Percentiles rank a stretch among this genome's conserved stretches.
Conservation (phyloP, 257 asterid genomes). For the Cinchona pubescens region DNA sequence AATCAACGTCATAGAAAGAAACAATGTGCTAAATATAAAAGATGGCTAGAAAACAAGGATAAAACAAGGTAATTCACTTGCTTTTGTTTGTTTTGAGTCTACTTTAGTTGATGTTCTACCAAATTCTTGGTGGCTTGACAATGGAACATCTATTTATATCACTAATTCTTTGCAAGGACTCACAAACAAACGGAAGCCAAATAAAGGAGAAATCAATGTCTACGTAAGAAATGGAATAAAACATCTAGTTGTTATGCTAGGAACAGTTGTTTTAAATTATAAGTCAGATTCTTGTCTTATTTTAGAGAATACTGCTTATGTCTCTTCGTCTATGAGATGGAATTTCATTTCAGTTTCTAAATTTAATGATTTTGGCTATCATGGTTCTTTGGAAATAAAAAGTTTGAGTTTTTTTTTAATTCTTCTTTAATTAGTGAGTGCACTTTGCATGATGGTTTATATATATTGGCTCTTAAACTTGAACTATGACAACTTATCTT, state of each 20-base stretch:
- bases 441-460: not conserved
- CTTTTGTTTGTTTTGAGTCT: not conserved
- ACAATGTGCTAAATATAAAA: not conserved
- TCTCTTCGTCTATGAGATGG: not conserved
- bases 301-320: not conserved
- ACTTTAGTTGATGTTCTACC: not conserved
- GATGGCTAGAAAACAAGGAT: not conserved
- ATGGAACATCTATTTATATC: not conserved
- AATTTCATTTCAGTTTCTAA: constrained; percentile 4
- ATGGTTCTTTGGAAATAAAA: not conserved
- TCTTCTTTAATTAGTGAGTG: not conserved
- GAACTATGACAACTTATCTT: not conserved
- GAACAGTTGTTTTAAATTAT: not conserved
- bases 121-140: not conserved
- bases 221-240: not conserved
- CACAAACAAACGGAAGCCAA: not conserved
- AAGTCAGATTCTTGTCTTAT: not conserved
- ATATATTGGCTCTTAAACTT: not conserved
- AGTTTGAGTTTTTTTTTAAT: not conserved
- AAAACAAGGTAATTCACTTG: not conserved
- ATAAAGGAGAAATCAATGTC: not conserved
- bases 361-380: not conserved
- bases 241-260: not conserved
- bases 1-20: not conserved
- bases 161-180: not conserved